phyloP scores from a whole-genome alignment of 495 filamentous ascomycete genomes.

The Aspergillus nidulans region DNA sequence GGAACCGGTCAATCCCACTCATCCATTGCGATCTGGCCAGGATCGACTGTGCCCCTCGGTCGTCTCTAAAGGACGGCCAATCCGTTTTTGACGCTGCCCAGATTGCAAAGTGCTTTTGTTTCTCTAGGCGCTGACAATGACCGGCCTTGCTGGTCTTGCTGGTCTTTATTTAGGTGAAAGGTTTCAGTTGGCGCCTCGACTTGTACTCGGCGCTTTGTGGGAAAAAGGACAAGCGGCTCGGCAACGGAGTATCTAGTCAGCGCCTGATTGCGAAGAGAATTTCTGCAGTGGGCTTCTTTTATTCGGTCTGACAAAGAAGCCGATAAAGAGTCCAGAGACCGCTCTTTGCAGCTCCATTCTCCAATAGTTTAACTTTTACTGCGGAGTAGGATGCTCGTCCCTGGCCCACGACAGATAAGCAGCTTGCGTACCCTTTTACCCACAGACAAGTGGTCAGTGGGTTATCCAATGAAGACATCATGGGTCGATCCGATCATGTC shows the following conservation, averaged over 20 bases:
- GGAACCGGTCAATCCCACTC: background rate
- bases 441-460: background rate
- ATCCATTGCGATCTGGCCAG: conserved; percentile 1
- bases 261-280: background rate
- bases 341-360: background rate
- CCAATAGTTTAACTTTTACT: background rate
- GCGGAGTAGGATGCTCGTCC: background rate
- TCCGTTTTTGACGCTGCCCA: background rate
- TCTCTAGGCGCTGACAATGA: conserved; percentile 8
- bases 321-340: too few relatives aligned
- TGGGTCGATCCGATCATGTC: background rate
- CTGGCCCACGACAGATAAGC: background rate
- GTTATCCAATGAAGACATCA: background rate
- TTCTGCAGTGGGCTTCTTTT: too few relatives aligned
- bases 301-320: background rate
- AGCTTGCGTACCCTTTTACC: background rate
- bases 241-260: background rate
- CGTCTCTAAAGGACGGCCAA: conserved; percentile 1
- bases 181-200: background rate
- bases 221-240: background rate
- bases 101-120: background rate
- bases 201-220: background rate
- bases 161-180: background rate
- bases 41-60: background rate
- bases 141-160: background rate